Evolutionary conservation across 2,329 filamentous ascomycete species (phyloP), one percentile per base, ranked within the genome.

Genomic region (Huntiella omanensis): DNA sequence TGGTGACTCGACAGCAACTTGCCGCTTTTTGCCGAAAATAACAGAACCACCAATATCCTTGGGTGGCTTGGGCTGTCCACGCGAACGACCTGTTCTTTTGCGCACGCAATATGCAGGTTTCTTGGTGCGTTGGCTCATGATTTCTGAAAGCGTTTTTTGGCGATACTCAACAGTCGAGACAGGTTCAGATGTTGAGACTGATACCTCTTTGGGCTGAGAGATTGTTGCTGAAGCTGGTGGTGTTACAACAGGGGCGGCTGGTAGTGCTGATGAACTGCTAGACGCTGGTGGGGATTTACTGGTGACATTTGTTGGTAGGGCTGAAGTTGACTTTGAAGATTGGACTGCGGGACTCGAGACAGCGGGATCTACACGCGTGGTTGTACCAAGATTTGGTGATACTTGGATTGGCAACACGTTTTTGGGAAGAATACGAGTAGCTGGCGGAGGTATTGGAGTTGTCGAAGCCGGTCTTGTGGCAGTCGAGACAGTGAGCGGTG

Each of bases 11-110:
- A 68, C 61, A 15, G 60, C 54, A 40, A 64, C 66, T 52, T 66
- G 65, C 1, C 64, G 64, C 47, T 76, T 74, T 55, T 83, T 85
- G 2, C 81, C 79, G 57, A 92, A 91, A 0, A 88, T 70, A 3
- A 91, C 83, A 0, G 35, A 38, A 37, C 38, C 32, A 37, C 45
- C 39, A 33, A 76, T 83, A 1, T 80, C 84, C 11, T 80, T 66
- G 53, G 80, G 80, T 52, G 69, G 75, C 55, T 76, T 80, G 43
- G 73, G 37, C 5, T 69, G 52, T 67, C 71, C 32, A 4, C 19
- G 38, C 11, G 33, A 72, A 52, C 5, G 58, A 5, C 38, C 13
- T 7, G 15, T 13, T 51, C 5, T 56, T n/a, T 37, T 47, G 34
- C 12, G 40, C 17, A 33, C 32, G n/a, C 12, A 28, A 22, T 28